Evolutionary conservation across 495 filamentous ascomycete genomes (phyloP).

Genomic region (Aspergillus sparsus): DNA sequence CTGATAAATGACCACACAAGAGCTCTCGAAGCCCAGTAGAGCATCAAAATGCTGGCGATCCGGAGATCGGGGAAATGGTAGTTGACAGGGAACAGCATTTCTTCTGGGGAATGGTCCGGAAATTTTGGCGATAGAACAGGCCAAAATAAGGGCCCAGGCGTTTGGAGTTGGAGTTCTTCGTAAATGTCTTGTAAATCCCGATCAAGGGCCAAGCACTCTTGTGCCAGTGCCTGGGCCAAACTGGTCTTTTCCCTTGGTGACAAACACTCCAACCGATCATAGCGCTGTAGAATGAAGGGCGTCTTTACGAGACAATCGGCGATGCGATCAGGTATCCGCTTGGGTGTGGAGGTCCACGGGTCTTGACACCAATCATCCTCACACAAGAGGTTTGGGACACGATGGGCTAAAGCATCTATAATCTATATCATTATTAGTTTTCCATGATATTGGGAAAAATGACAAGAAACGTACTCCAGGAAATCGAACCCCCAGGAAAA

Average conservation of each 20-base stretch:
- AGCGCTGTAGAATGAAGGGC: conserved; percentile 26
- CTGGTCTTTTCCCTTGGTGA: conserved; percentile 13
- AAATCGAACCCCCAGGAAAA: conserved; percentile 34
- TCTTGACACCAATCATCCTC: conserved; percentile 30
- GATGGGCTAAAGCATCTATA: conserved; percentile 19
- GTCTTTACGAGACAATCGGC: conserved; percentile 31
- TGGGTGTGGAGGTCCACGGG: conserved; percentile 30
- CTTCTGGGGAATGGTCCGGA: neutral
- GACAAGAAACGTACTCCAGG: conserved; percentile 27
- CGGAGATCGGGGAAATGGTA: conserved; percentile 30
- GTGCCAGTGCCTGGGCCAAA: conserved; percentile 15
- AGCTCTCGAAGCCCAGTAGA: conserved; percentile 34
- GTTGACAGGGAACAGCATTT: conserved; percentile 33
- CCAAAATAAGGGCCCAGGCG: conserved; percentile 32
- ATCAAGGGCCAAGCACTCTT: conserved; percentile 32
- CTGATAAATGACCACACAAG: conserved; percentile 32
- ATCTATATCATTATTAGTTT: conserved; percentile 16
- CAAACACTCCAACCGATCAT: conserved; percentile 17
- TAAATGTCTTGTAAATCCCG: conserved; percentile 26
- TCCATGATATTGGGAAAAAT: neutral
- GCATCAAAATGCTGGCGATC: conserved; percentile 32
- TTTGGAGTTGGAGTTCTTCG: conserved; percentile 22
- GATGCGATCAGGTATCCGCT: conserved; percentile 28
- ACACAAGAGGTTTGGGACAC: conserved; percentile 29
- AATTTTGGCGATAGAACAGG: conserved; percentile 23